A percentile compares a stretch with the other conserved stretches of the same genome.
Conservation (phyloP, 768 basidiomycete genomes). For the Lenzites betulinus region DNA sequence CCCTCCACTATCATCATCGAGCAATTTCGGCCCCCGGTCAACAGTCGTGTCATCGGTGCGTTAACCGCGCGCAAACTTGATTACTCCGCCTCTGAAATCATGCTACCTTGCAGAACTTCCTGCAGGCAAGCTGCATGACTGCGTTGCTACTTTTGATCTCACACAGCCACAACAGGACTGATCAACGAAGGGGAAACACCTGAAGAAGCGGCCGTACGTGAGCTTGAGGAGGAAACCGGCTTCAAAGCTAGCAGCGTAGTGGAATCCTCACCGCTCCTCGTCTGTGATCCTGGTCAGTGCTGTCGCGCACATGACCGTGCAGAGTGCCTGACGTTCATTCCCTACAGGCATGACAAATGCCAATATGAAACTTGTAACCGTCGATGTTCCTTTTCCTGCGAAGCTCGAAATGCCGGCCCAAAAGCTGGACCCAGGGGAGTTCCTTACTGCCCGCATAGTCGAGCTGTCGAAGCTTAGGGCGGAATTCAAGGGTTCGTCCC, state of each 20-base stretch:
- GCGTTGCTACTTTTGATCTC: constrained; percentile 3
- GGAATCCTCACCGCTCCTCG: constrained; percentile 62
- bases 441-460: constrained; percentile 73
- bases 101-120: constrained; percentile 49
- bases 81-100: background rate
- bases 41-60: constrained; percentile 70
- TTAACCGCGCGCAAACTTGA: background rate
- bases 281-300: constrained; percentile 68
- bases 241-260: constrained; percentile 67
- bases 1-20: constrained; percentile 84
- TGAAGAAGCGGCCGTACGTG: constrained; percentile 79
- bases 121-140: constrained; percentile 42
- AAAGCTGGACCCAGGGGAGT: constrained; percentile 84
- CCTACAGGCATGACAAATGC: constrained; percentile 88
- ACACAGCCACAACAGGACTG: constrained; percentile 51
- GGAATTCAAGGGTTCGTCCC: constrained; percentile 62
- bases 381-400: constrained; percentile 68
- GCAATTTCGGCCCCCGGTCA: constrained; percentile 89
- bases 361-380: constrained; percentile 84
- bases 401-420: constrained; percentile 68
- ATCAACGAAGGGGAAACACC: constrained; percentile 86
- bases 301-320: background rate
- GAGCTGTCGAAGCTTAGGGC: constrained; percentile 63
- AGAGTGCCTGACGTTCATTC: background rate
- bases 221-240: constrained; percentile 93